phyloP scores from a whole-genome alignment of 306 rosid species.

The Dalbergia oliveri region DNA sequence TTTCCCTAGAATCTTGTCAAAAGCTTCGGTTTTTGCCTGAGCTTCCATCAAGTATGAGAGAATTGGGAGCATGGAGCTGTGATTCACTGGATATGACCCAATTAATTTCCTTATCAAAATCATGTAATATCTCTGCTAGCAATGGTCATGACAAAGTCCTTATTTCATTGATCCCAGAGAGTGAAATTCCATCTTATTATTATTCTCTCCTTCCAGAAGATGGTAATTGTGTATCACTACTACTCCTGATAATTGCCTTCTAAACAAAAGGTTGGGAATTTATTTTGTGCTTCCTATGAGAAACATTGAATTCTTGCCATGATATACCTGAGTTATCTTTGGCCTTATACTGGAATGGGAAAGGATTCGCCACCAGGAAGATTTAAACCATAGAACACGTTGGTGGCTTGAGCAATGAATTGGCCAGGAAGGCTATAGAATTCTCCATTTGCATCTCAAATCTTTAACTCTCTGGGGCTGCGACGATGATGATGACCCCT shows the following conservation, averaged over 20 bases:
- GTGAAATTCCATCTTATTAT: constrained; percentile 10
- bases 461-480: constrained; percentile 34
- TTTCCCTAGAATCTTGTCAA: neutral
- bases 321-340: neutral
- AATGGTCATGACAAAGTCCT: neutral
- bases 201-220: constrained; percentile 2
- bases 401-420: too few relatives aligned
- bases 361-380: neutral
- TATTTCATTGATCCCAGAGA: neutral
- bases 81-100: constrained; percentile 13
- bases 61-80: constrained; percentile 28
- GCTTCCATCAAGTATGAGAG: constrained; percentile 14
- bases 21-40: constrained; percentile 33
- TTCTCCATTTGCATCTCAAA: constrained; percentile 52
- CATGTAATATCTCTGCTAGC: neutral
- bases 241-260: neutral
- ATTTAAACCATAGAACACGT: too few relatives aligned
- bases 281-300: constrained; percentile 35
- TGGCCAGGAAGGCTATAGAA: constrained; percentile 59
- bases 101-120: neutral
- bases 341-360: neutral
- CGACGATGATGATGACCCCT: constrained; percentile 51
- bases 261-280: constrained; percentile 35
- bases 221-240: neutral
- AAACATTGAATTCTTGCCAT: too few relatives aligned